These are phyloP conservation scores for Thelonectria blattea DNA, from an alignment of 2,329 filamentous ascomycete species.

Conservation along the genomic window DNA sequence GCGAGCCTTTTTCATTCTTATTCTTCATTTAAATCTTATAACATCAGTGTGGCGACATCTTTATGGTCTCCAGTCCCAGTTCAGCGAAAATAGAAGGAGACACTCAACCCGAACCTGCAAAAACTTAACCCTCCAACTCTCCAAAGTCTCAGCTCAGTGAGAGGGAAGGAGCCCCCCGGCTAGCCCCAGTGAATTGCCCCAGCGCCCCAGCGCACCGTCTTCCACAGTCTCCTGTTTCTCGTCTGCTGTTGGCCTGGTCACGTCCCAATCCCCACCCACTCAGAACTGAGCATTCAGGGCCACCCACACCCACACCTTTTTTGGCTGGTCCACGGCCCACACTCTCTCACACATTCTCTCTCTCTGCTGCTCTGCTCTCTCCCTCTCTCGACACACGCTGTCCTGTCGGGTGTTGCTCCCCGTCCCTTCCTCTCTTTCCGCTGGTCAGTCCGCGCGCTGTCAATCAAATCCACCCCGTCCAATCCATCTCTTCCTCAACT, in stretches of 20 bases:
- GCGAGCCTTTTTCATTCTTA: too few relatives aligned
- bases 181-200: background rate
- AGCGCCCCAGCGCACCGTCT: conserved; percentile 1
- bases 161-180: background rate
- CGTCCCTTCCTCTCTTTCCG: background rate
- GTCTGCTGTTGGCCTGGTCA: conserved; percentile 31
- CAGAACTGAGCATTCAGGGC: conserved; percentile 19
- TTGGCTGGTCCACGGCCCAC: conserved; percentile 1
- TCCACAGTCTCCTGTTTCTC: conserved; percentile 18
- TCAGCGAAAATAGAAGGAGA: too few relatives aligned
- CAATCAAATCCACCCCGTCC: conserved; percentile 7
- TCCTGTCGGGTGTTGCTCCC: background rate
- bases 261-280: conserved; percentile 10
- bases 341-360: background rate
- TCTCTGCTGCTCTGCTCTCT: background rate
- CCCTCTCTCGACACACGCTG: background rate
- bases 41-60: too few relatives aligned
- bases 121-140: background rate
- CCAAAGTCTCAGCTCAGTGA: background rate
- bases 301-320: conserved; percentile 1
- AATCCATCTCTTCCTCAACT: conserved; percentile 3
- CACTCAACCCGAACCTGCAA: background rate
- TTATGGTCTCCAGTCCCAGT: too few relatives aligned
- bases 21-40: too few relatives aligned
- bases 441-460: conserved; percentile 7